phyloP scores from a whole-genome alignment of 805 yeast species.

The Yamadazyma nakazawae region DNA sequence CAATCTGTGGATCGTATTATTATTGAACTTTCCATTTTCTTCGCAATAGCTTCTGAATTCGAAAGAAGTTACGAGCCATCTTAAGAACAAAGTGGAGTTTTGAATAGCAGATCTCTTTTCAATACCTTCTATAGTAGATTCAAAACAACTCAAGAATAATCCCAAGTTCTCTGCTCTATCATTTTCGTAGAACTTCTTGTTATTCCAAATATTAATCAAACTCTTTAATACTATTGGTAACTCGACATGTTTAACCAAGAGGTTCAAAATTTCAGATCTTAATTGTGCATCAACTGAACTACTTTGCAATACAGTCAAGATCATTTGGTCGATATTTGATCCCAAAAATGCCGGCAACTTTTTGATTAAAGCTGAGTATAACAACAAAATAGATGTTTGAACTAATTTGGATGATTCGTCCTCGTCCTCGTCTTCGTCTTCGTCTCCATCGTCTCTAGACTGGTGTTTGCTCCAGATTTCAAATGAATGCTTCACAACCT shows the following conservation, averaged over 20 bases:
- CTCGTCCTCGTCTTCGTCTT: slow-evolving; percentile 5
- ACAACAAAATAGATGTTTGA: slow-evolving; percentile 67
- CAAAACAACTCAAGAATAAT: slow-evolving; percentile 65
- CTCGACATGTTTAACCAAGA: slow-evolving; percentile 66
- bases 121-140: slow-evolving; percentile 58
- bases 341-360: slow-evolving; percentile 80
- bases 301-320: slow-evolving; percentile 56
- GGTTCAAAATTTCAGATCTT: slow-evolving; percentile 59
- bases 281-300: slow-evolving; percentile 55
- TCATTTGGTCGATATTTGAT: slow-evolving; percentile 57
- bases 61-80: slow-evolving; percentile 64
- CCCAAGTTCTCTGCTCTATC: slow-evolving; percentile 49
- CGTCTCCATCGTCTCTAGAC: background rate
- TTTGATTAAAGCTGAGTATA: slow-evolving; percentile 72
- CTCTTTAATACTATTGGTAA: slow-evolving; percentile 58
- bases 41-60: slow-evolving; percentile 57
- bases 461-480: slow-evolving; percentile 49
- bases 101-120: slow-evolving; percentile 75
- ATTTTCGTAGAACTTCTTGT: slow-evolving; percentile 29
- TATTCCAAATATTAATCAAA: slow-evolving; percentile 60
- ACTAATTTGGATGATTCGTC: slow-evolving; percentile 35
- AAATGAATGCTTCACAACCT: slow-evolving; percentile 73
- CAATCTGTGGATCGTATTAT: slow-evolving; percentile 72
- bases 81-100: slow-evolving; percentile 65
- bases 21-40: slow-evolving; percentile 44